Evolutionary conservation across 2,329 filamentous ascomycete genomes (phyloP).

Genomic region (Colletotrichum caudatum): DNA sequence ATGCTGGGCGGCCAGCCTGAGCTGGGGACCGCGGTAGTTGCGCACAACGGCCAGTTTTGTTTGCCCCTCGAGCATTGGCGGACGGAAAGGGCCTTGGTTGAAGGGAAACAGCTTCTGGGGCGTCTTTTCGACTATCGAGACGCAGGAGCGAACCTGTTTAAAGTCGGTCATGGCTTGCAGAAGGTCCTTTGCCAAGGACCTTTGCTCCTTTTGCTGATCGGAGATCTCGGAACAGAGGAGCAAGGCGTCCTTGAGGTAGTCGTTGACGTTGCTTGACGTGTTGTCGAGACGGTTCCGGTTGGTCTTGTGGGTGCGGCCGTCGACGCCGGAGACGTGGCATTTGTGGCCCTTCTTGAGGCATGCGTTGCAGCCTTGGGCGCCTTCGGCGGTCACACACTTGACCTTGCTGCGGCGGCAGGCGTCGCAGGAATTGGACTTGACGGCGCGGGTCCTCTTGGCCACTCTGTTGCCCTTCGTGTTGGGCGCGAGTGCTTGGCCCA

Average conservation of each 20-base stretch:
- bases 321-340: neutral
- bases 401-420: constrained; percentile 9
- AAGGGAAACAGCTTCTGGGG: neutral
- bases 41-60: neutral
- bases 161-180: neutral
- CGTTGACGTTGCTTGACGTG: neutral
- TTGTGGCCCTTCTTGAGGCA: neutral
- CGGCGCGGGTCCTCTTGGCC: neutral
- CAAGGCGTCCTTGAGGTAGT: neutral
- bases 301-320: constrained; percentile 11
- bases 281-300: neutral
- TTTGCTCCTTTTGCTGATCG: neutral
- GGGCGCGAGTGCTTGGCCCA: neutral
- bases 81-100: neutral
- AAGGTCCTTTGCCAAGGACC: neutral
- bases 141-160: neutral
- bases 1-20: neutral
- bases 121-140: neutral
- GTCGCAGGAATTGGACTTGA: constrained; percentile 6
- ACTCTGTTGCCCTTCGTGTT: neutral
- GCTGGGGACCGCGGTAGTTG: neutral
- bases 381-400: neutral
- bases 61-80: neutral
- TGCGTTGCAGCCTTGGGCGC: neutral
- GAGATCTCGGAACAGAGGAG: neutral